A percentile compares a stretch with the other conserved stretches of the same genome.
Evolutionary conservation across 1,139 yeast genomes (phyloP).

Genomic region (Suhomyces maxii): DNA sequence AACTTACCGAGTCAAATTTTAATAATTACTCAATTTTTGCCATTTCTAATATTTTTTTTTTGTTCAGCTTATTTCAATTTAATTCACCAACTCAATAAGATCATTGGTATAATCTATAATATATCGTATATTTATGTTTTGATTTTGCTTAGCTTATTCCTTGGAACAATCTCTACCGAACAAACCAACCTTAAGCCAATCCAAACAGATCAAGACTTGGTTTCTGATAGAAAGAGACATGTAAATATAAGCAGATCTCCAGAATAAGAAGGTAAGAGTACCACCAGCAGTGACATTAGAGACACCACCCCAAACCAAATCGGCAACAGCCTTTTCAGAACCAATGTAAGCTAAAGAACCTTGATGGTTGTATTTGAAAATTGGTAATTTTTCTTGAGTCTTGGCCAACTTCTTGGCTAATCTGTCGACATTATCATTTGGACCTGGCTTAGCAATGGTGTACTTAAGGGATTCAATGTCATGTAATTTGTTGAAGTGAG

Average conservation of each 20-base stretch:
- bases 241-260: conserved; percentile 91
- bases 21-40: neutral
- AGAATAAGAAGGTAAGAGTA: conserved; percentile 81
- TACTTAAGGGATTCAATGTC: conserved; percentile 62
- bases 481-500: conserved; percentile 66
- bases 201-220: conserved; percentile 79
- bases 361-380: conserved; percentile 63
- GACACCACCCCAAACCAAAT: conserved; percentile 84
- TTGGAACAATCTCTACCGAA: conserved; percentile 85
- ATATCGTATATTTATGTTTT: neutral
- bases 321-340: conserved; percentile 91
- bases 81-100: no score
- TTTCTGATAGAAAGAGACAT: conserved; percentile 90
- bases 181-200: conserved; percentile 83
- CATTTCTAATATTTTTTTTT: neutral
- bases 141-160: conserved; percentile 31
- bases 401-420: conserved; percentile 41
- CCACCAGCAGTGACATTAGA: conserved; percentile 83
- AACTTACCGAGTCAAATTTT: no score
- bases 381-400: conserved; percentile 50
- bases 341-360: conserved; percentile 86
- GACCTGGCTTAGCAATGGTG: conserved; percentile 29
- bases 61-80: no score
- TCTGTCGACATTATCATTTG: conserved; percentile 38
- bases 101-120: neutral